Evolutionary conservation across 2,329 filamentous ascomycete species (phyloP).

Genomic region (Fusarium siculi): DNA sequence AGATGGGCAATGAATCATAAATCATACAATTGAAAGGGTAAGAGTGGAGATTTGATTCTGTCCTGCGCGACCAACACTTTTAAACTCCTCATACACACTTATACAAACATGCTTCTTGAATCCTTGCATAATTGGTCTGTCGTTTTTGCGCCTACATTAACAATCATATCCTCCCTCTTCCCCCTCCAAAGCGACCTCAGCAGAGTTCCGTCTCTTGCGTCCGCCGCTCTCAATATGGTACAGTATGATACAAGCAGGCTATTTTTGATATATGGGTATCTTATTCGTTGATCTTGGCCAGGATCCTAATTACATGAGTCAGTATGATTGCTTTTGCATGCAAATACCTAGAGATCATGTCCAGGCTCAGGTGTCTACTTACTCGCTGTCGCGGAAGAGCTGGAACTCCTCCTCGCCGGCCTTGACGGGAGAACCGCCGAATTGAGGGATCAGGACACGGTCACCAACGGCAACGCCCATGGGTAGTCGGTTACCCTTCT

Average conservation of each 20-base stretch:
- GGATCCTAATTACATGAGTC: constrained; percentile 69
- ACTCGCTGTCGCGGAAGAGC: constrained; percentile 98
- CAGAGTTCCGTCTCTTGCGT: constrained; percentile 29
- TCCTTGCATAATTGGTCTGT: constrained; percentile 29
- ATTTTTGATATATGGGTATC: constrained; percentile 40
- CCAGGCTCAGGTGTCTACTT: constrained; percentile 53
- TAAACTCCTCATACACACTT: constrained; percentile 11
- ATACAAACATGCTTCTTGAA: constrained; percentile 16
- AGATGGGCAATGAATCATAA: neutral
- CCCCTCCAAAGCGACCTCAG: constrained; percentile 10
- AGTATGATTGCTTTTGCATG: neutral
- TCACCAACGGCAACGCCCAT: constrained; percentile 88
- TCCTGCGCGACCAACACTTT: constrained; percentile 39
- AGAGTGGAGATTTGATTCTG: constrained; percentile 47
- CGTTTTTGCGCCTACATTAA: constrained; percentile 38
- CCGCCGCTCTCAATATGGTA: constrained; percentile 46
- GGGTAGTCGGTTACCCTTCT: constrained; percentile 86
- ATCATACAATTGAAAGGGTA: constrained; percentile 37
- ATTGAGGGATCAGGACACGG: constrained; percentile 96
- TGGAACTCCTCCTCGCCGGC: constrained; percentile 97
- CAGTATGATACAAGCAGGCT: constrained; percentile 50
- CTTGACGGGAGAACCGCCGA: constrained; percentile 94
- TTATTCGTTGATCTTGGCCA: constrained; percentile 99
- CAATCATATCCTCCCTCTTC: constrained; percentile 31
- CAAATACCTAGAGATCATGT: no score